A percentile compares a stretch with the other conserved stretches of the same genome.
These are phyloP conservation scores for Diplosphaera chodatii DNA, from an alignment of 139 green algal species.

Conservation along the genomic window DNA sequence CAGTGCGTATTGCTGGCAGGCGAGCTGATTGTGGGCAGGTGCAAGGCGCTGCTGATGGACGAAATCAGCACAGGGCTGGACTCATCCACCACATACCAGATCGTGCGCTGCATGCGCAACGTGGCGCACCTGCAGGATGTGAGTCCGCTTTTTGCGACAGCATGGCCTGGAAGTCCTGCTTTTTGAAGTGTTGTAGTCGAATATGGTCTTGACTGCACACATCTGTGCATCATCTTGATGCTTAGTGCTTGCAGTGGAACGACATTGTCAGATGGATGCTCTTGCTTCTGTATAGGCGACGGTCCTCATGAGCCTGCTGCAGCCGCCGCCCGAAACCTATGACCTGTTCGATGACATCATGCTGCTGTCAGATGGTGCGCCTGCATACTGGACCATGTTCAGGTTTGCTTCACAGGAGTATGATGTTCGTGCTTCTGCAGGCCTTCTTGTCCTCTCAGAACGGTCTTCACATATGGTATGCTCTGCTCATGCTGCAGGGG, in stretches of 20 bases:
- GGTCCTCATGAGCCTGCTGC: conserved; percentile 37
- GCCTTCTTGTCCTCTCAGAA: too few relatives aligned
- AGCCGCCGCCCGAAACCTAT: conserved; percentile 45
- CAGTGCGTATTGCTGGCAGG: conserved; percentile 5
- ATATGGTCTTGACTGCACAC: neutral
- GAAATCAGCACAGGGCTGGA: conserved; percentile 47
- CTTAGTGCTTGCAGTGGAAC: too few relatives aligned
- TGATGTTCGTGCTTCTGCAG: too few relatives aligned
- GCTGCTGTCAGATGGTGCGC: conserved; percentile 19
- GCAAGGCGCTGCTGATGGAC: conserved; percentile 41
- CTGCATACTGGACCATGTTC: too few relatives aligned
- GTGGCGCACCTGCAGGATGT: conserved; percentile 15
- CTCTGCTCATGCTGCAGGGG: conserved; percentile 14
- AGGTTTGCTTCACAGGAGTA: too few relatives aligned
- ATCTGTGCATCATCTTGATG: too few relatives aligned
- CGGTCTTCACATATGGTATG: too few relatives aligned
- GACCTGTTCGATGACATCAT: conserved; percentile 40
- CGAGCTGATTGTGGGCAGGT: conserved; percentile 64
- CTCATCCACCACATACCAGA: conserved; percentile 31
- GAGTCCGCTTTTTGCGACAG: neutral
- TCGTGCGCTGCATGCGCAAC: conserved; percentile 19
- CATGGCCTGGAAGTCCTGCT: neutral
- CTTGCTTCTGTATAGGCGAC: conserved; percentile 19
- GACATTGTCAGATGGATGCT: too few relatives aligned
- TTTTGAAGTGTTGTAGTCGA: neutral